Evolutionary conservation across 495 filamentous ascomycete genomes (phyloP), one percentile per base, ranked within the genome.

Genomic region (Haplographium delicatum): DNA sequence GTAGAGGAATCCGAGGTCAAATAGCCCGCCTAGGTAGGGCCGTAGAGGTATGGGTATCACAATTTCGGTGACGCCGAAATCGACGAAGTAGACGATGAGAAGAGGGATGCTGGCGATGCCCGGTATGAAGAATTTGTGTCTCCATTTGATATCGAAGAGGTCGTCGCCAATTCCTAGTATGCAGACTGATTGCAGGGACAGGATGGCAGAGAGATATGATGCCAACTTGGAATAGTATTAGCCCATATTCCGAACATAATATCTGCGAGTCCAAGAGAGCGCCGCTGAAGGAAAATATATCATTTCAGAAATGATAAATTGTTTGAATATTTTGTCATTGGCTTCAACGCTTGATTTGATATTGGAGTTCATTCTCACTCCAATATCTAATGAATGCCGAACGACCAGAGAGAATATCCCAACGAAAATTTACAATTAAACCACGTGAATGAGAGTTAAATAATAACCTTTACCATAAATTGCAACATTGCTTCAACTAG

Each of bases 141-240:
- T 83, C 93, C 93, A 99, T 59, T 94, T 83, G 59, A 99, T 94
- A 66, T 99, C 93, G 68, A 99, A 95, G 11, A 96, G 78, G 66
- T 99, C 93, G 66, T 99, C 93, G 19, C 87, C 88, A 49, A 97
- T 85, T 27, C 93, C 93, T 33, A 99, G 86, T 33, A 96, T 83
- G 24, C 88, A 82, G 47, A 95, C 85, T 22, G 80, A 85, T 69
- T 96, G 89, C 24, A 99, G 78, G 5, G 90, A 94, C 49, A 96
- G 80, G 50, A 96, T 81, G 30, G 90, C 91, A 10, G 93, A 97
- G 27, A 96, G 81, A 65, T 95, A 99, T 23, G 91, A 93, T 30
- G 91, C 89, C 33, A 98, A 81, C 90, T 96, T n/a, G n/a, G 51
- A 26, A 19, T 20, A n/a, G 4, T 23, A 34, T 50, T 26, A 50